These are phyloP conservation scores for Penicillium desertorum DNA, from an alignment of 495 filamentous ascomycete genomes.

Conservation along the genomic window DNA sequence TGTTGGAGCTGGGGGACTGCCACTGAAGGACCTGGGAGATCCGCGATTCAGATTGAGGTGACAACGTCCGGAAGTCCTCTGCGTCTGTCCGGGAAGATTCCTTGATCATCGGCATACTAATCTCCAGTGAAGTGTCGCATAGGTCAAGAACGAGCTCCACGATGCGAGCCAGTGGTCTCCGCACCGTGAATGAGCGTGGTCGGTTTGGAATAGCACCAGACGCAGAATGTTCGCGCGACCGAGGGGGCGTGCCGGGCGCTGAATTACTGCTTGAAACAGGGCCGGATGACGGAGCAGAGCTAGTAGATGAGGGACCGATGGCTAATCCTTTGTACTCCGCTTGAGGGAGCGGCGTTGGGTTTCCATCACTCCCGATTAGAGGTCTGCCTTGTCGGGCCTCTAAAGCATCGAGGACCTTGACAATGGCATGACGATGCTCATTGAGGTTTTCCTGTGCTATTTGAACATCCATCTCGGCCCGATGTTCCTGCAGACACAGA, in stretches of 20 bases:
- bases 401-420: slow-evolving; percentile 88
- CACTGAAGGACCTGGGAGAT: slow-evolving; percentile 92
- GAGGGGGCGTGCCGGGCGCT: slow-evolving; percentile 65
- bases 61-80: slow-evolving; percentile 81
- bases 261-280: slow-evolving; percentile 63
- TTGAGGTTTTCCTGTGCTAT: slow-evolving; percentile 87
- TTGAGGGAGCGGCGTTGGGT: slow-evolving; percentile 47
- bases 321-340: slow-evolving; percentile 89
- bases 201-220: slow-evolving; percentile 70
- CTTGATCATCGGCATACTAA: slow-evolving; percentile 89
- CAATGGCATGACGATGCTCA: slow-evolving; percentile 95
- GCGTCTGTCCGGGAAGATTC: slow-evolving; percentile 62
- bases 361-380: slow-evolving; percentile 57
- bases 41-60: slow-evolving; percentile 89
- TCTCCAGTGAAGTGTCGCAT: slow-evolving; percentile 93
- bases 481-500: slow-evolving; percentile 91
- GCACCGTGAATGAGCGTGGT: slow-evolving; percentile 80
- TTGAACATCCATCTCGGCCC: slow-evolving; percentile 95
- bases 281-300: slow-evolving; percentile 56
- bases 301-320: slow-evolving; percentile 67
- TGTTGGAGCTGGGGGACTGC: slow-evolving; percentile 88
- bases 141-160: slow-evolving; percentile 93
- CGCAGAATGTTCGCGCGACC: slow-evolving; percentile 78
- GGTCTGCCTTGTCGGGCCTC: slow-evolving; percentile 76
- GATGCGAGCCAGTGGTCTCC: slow-evolving; percentile 84